Base-by-base conservation (phyloP, 805 yeast species). In the Blastobotrys mokoenaii region DNA sequence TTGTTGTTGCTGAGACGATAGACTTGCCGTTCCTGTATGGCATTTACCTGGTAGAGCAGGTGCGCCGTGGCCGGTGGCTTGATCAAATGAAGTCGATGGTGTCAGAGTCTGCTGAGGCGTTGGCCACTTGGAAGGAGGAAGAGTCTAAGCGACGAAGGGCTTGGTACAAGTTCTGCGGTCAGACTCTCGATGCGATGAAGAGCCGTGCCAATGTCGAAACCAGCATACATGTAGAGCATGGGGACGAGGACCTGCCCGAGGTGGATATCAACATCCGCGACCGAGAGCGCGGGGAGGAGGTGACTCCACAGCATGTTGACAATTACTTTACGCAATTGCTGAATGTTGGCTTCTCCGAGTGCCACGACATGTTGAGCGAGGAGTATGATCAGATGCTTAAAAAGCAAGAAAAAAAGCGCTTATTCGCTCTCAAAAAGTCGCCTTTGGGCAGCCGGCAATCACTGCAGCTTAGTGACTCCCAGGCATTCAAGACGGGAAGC, bases 111-210 rank as follows among this genome's bases (percentile, higher is more conserved):
- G 62, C 78, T 22, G 88, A 80, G 52, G 79, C 74, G 44, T 66
- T 81, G 47, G 77, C 82, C 20, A 61, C 70, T 44, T 60, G 79
- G 43, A 73, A 73, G 18, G 80, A 74, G 38, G 75, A 71, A 49
- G 95, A 83, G 61, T 62, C 64, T 41, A 63, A 65, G 44, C 70
- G 69, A 45, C 71, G 88, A 53, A 65, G 68, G 7, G 70, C 72
- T 32, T 87, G 95, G 96, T 50, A 71, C 3, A 67, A 71, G 43
- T 80, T 77, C 44, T 83, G 83, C 55, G 76, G 83, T 2, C 52
- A 29, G 8, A 20, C 27, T n/a, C n/a, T 25, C 20, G 5, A 9
- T 14, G 29, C 33, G 12, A n/a, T 33, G 44, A n/a, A 17, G 22
- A 16, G 6, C 22, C 27, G 27, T 22, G 27, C 27, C 4, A 8